Base-by-base conservation (phyloP, 805 yeast species). In the Wickerhamiella hasegawae region DNA sequence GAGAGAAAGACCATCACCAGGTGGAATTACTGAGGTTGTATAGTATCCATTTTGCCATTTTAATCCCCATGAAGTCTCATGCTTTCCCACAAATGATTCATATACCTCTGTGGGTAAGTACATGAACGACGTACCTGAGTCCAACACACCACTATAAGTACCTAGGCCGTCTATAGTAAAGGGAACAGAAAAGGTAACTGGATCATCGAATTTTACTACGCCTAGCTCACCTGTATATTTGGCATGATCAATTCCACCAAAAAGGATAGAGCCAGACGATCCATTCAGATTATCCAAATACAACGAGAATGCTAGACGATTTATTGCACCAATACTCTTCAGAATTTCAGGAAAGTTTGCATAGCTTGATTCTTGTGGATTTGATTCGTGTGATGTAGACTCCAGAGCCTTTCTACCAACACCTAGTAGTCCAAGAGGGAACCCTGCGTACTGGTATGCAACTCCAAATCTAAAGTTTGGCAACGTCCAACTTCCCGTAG, bases 181-280 rank as follows among this genome's bases (percentile, higher is more conserved):
- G 9, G 27, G 19, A 3, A 32, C 35, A 11, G 35, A 5, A 16
- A 25, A 12, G 14, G 6, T 6, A 12, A 6, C 14, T 5, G 28
- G 14, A 12, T 16, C 5, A 6, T 6, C 5, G 14, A 25, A 18
- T 5, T 65, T 63, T 16, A 67, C 47, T 8, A 59, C 42, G 20
- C 46, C 38, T 28, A 67, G 53, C 11, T 52, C 46, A 18, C 73
- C 74, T 1, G 51, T 34, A 45, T 60, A 68, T 52, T 66, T 66
- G 20, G 58, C 49, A 17, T 58, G 55, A 47, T 70, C 74, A 33
- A 68, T 51, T 32, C 69, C 76, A 27, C 76, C 75, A 48, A 69
- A 70, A 12, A 57, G 44, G 10, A 57, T 34, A 4, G 48, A 31
- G 4, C 62, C 62, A 3, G 45, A 18, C 10, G 32, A 27, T 16